Base-by-base conservation (phyloP, 1,284 basidiomycete genomes). In the Puccinia horiana region DNA sequence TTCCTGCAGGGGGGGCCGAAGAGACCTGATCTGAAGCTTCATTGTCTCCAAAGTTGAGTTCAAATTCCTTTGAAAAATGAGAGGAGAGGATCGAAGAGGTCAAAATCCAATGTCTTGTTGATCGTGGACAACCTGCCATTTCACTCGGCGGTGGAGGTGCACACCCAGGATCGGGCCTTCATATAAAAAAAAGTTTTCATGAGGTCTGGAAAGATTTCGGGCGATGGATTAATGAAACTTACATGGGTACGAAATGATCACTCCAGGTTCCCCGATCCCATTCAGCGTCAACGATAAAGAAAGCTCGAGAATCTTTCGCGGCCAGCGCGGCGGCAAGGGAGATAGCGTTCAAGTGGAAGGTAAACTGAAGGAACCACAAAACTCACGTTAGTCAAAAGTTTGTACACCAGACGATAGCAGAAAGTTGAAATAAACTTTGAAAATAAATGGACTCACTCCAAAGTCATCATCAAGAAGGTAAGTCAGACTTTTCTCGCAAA, bases 381-480 rank as follows among this genome's bases (percentile, higher is more conserved):
- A 49, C 26, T 40, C 16, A 78, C 47, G 3, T 47, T 58, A 70
- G 12, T 3, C 18, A 65, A 56, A 20, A 40, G 18, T 23, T 63
- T 40, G 20, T 32, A 56, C 26, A 11, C 54, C 26, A 37, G 29
- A n/a, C n/a, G n/a, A n/a, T n/a, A n/a, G n/a, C n/a, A n/a, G n/a
- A n/a, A n/a, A n/a, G n/a, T n/a, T n/a, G n/a, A n/a, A n/a, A n/a
- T n/a, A n/a, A n/a, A n/a, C n/a, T n/a, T n/a, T n/a, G 32, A 42
- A 20, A 52, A 52, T 32, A 42, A 14, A 79, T 6, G 9, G 6
- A 82, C 61, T 69, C 47, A 82, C 80, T 20, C 80, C 80, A 70
- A 82, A 76, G 23, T 82, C 80, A 67, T 76, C 72, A 70, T 82
- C 80, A n/a, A 82, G 44, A 14, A 82, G 73, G 67, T 82, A 82